Conservation (phyloP, 306 rosid genomes). For the Gynostemma pentaphyllum region DNA sequence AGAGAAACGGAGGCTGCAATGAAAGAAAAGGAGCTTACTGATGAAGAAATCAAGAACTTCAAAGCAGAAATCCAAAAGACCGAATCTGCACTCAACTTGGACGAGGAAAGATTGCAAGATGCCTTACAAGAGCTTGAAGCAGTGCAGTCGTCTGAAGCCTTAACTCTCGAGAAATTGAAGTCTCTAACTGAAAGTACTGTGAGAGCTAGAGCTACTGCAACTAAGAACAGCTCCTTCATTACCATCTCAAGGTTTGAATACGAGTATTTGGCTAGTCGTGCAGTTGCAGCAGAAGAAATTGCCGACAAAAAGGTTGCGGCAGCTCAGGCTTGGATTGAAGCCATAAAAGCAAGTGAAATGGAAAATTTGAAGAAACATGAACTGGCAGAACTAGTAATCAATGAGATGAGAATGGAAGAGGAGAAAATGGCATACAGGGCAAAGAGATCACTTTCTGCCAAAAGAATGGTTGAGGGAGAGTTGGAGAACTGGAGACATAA, state of each 20-base stretch:
- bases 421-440: slow-evolving; percentile 24
- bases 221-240: slow-evolving; percentile 42
- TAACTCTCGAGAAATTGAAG: slow-evolving; percentile 50
- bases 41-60: slow-evolving; percentile 30
- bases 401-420: slow-evolving; percentile 34
- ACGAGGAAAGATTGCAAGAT: slow-evolving; percentile 50
- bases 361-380: slow-evolving; percentile 50
- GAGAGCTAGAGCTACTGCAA: slow-evolving; percentile 41
- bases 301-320: slow-evolving; percentile 86
- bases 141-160: slow-evolving; percentile 45
- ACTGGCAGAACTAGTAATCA: slow-evolving; percentile 40
- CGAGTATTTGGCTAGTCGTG: slow-evolving; percentile 58
- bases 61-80: slow-evolving; percentile 35
- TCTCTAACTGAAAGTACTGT: slow-evolving; percentile 39
- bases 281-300: slow-evolving; percentile 56
- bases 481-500: slow-evolving; percentile 30
- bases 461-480: slow-evolving; percentile 31
- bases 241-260: slow-evolving; percentile 74
- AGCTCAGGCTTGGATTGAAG: slow-evolving; percentile 78
- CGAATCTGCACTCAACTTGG: slow-evolving; percentile 43
- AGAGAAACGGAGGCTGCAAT: slow-evolving; percentile 39
- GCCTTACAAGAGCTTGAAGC: slow-evolving; percentile 58
- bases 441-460: slow-evolving; percentile 25
- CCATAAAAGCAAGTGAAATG: slow-evolving; percentile 79
- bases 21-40: slow-evolving; percentile 35